These are phyloP conservation scores for Tetrahymena thermophila DNA, from an alignment of 73 alveolate species.

Conservation along the genomic window DNA sequence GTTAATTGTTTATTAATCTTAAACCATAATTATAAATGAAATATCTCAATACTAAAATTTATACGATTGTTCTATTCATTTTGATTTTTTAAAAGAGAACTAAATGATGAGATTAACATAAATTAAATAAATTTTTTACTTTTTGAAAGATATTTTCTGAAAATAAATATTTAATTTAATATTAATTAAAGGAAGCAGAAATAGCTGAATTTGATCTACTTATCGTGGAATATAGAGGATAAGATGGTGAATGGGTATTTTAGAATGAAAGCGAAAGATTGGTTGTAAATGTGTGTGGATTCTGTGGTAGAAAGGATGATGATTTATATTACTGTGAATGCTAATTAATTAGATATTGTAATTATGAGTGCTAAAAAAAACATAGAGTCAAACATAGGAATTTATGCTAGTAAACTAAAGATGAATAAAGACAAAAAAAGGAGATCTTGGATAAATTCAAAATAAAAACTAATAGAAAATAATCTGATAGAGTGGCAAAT, in stretches of 20 bases:
- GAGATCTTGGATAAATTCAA: conserved; percentile 5
- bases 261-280: background rate
- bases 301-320: conserved; percentile 15
- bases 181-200: background rate
- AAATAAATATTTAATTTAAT: background rate
- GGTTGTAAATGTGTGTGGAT: background rate
- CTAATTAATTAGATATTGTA: conserved; percentile 43
- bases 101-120: no score
- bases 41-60: no score
- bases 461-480: conserved; percentile 46
- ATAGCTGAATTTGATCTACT: background rate
- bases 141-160: background rate
- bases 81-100: no score
- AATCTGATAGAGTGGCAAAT: background rate
- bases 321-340: conserved; percentile 37
- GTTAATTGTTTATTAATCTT: no score
- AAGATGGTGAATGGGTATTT: background rate
- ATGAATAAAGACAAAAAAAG: background rate
- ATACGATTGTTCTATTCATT: no score
- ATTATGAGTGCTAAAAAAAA: conserved; percentile 7
- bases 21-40: no score
- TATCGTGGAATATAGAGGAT: background rate
- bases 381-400: conserved; percentile 34
- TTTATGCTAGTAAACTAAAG: conserved; percentile 1
- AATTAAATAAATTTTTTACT: background rate